A percentile compares a stretch with the other conserved stretches of the same genome.
phyloP scores from a whole-genome alignment of 176 grass and related monocot genomes.

The Rhynchospora pubera region DNA sequence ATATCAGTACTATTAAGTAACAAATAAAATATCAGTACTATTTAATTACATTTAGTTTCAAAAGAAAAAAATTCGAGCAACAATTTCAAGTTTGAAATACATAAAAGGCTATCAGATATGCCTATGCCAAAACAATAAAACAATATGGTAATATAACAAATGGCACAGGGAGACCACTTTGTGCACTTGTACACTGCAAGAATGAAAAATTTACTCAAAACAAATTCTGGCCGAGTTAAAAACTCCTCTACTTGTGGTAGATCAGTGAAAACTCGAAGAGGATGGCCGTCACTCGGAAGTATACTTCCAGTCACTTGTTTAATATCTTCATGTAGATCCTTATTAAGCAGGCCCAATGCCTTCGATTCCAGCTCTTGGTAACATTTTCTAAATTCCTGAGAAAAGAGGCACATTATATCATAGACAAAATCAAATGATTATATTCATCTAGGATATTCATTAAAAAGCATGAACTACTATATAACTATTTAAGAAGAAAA shows the following conservation, averaged over 20 bases:
- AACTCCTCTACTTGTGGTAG: slow-evolving; percentile 85
- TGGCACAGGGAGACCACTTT: neutral
- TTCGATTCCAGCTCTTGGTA: slow-evolving; percentile 58
- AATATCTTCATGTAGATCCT: slow-evolving; percentile 1
- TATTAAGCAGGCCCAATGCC: slow-evolving; percentile 28
- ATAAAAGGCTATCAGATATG: neutral
- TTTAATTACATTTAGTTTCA: slow-evolving; percentile 1
- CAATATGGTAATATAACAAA: neutral
- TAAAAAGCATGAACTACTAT: neutral
- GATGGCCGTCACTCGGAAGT: slow-evolving; percentile 41
- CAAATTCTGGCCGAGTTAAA: slow-evolving; percentile 76
- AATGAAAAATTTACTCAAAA: slow-evolving; percentile 56
- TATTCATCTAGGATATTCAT: neutral
- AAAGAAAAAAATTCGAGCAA: neutral
- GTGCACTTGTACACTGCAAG: neutral
- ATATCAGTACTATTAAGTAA: slow-evolving; percentile 15
- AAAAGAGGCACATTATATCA: neutral
- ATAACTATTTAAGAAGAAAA: neutral
- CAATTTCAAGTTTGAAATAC: neutral
- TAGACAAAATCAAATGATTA: slow-evolving; percentile 16
- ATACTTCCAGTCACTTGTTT: slow-evolving; percentile 31
- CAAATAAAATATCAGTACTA: slow-evolving; percentile 17
- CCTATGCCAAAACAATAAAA: neutral
- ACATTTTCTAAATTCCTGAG: slow-evolving; percentile 70
- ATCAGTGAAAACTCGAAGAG: slow-evolving; percentile 76